Evolutionary conservation across 1,284 basidiomycete species (phyloP), one percentile per base, ranked within the genome.

Genomic region (Papiliotrema flavescens): DNA sequence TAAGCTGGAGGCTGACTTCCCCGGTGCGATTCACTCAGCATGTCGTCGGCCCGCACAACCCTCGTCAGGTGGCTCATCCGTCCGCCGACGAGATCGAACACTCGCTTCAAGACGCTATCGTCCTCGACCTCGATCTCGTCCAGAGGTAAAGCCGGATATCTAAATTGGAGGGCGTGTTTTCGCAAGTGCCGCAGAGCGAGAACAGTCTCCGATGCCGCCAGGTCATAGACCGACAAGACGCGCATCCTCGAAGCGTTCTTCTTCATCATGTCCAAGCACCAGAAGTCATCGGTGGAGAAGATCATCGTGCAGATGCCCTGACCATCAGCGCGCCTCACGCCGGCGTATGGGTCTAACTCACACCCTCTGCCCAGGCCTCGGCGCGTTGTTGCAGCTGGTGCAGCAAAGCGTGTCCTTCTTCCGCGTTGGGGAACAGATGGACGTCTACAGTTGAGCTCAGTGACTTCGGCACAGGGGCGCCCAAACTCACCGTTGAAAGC

Each of bases 351-450:
- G 7, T 26, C 17, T 9, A 47, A 74, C 82, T 62, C 63, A 87
- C 89, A 80, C 73, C 85, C 84, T 87, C 86, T 1, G 87, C 85
- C 89, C 90, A 93, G 11, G 84, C 78, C 70, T 92, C 90, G 4
- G 89, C 90, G 45, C 85, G 82, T 66, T 89, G 88, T 69, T 92
- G 90, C 17, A 92, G 79, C 68, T 90, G 89, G 59, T 90, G 78
- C 9, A 94, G 76, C 73, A 92, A 81, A 32, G 86, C 83, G 56
- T 81, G 80, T 0, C 89, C 90, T 24, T 84, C 84, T n/a, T 87
- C 85, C 57, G 89, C 83, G 62, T 90, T 88, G 43, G 85, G 83
- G 75, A 90, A 86, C 62, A 84, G 83, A 61, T 92, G 90, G 2
- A 90, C 70, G 60, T 82, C 76, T 78, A 47, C 11, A 17, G 47